These are phyloP conservation scores for Colletotrichum sp. DNA, from an alignment of 2,329 filamentous ascomycete genomes.

Conservation along the genomic window DNA sequence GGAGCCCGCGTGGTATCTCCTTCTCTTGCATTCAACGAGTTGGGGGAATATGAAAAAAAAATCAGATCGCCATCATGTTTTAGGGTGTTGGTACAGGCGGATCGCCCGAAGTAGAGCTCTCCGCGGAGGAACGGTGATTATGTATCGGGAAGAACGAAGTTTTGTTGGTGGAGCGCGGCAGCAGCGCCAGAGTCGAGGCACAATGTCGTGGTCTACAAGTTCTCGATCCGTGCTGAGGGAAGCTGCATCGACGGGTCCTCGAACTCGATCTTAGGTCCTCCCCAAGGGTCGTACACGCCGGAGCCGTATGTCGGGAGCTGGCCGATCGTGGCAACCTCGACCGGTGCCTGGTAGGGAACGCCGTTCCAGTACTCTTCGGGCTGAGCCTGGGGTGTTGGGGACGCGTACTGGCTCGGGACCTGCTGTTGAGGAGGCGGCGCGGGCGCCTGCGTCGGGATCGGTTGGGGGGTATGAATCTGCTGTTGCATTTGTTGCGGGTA, in stretches of 20 bases:
- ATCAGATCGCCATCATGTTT: constrained; percentile 16
- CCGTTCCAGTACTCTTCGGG: constrained; percentile 58
- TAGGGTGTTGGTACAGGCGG: constrained; percentile 15
- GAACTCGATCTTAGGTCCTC: constrained; percentile 58
- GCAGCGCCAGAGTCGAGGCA: neutral
- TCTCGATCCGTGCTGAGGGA: constrained; percentile 63
- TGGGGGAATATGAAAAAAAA: constrained; percentile 14
- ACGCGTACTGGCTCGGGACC: constrained; percentile 27
- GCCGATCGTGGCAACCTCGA: constrained; percentile 61
- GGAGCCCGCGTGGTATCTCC: constrained; percentile 35
- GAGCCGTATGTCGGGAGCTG: constrained; percentile 55
- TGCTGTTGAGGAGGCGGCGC: constrained; percentile 28
- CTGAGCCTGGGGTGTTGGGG: constrained; percentile 42
- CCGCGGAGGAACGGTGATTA: neutral
- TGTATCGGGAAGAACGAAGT: neutral
- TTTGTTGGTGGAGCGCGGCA: neutral
- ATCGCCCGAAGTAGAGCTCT: neutral
- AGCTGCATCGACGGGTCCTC: constrained; percentile 64
- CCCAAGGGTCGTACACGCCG: constrained; percentile 59
- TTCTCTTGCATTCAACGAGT: constrained; percentile 17
- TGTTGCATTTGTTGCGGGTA: constrained; percentile 42
- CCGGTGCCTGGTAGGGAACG: constrained; percentile 59
- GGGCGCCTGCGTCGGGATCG: constrained; percentile 30
- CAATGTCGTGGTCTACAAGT: constrained; percentile 42
- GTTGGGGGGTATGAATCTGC: constrained; percentile 38